Percentiles rank a stretch among this genome's conserved stretches.
Conservation (phyloP, 345 rosid species). For the Eucalyptus shirleyi region DNA sequence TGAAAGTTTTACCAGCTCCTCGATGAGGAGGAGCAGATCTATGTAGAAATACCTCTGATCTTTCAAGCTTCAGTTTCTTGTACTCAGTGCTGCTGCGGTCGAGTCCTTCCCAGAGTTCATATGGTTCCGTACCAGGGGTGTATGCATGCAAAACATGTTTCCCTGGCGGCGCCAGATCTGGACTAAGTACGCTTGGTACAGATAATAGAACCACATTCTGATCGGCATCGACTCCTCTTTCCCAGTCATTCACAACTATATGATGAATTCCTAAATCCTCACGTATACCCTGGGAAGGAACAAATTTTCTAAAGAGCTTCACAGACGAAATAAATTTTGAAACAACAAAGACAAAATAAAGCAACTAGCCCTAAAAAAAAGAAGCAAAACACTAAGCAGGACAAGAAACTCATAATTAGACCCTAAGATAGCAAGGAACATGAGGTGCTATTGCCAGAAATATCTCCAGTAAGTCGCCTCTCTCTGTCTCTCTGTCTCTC, state of each 20-base stretch:
- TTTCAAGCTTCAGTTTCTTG: constrained; percentile 67
- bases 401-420: not conserved
- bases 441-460: not conserved
- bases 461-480: not conserved
- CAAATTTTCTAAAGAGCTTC: not conserved
- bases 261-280: constrained; percentile 89
- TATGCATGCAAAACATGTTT: constrained; percentile 84
- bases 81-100: constrained; percentile 60
- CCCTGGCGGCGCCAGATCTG: constrained; percentile 73
- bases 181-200: constrained; percentile 67
- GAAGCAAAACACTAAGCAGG: not conserved
- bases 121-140: constrained; percentile 87
- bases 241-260: constrained; percentile 87
- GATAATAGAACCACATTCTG: constrained; percentile 90
- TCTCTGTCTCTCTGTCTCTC: not conserved
- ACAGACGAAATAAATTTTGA: not conserved
- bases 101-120: constrained; percentile 67
- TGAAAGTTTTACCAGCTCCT: not conserved
- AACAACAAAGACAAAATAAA: not conserved
- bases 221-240: constrained; percentile 80
- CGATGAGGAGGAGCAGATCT: not conserved
- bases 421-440: not conserved
- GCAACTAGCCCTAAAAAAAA: not conserved
- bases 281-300: constrained; percentile 31
- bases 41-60: constrained; percentile 56